Percentiles rank a stretch among this genome's conserved stretches.
phyloP scores from a whole-genome alignment of 179 eudicot genomes.

The Heliamphora ciliata region DNA sequence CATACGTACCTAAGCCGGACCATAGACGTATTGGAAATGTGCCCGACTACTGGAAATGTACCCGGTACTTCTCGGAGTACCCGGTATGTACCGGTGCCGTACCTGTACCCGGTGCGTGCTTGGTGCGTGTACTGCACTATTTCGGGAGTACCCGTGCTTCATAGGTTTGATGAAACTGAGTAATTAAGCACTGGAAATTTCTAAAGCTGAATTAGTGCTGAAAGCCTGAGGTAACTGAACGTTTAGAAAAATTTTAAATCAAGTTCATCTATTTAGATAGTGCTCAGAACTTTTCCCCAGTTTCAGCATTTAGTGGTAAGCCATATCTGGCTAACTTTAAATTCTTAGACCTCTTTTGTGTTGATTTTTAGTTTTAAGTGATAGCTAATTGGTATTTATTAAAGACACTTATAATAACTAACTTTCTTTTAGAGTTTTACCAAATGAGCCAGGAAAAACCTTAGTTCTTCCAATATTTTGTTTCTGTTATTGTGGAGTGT shows the following conservation, averaged over 20 bases:
- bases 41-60: too few species aligned
- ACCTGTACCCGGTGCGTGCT: too few species aligned
- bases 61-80: too few species aligned
- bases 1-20: too few species aligned
- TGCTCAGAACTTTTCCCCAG: background rate
- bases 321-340: background rate
- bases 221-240: too few species aligned
- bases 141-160: background rate
- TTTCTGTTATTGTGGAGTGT: background rate
- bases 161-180: background rate
- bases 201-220: too few species aligned
- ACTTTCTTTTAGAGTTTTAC: background rate
- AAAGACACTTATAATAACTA: background rate
- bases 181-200: too few species aligned
- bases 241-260: background rate
- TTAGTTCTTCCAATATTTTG: background rate
- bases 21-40: too few species aligned
- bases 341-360: background rate
- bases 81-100: too few species aligned
- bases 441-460: too few species aligned
- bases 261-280: background rate
- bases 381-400: background rate
- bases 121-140: background rate
- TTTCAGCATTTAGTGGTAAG: background rate
- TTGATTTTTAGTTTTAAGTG: background rate